Conservation (phyloP, 2,329 filamentous ascomycete genomes). For the Pyrenochaeta sp. region DNA sequence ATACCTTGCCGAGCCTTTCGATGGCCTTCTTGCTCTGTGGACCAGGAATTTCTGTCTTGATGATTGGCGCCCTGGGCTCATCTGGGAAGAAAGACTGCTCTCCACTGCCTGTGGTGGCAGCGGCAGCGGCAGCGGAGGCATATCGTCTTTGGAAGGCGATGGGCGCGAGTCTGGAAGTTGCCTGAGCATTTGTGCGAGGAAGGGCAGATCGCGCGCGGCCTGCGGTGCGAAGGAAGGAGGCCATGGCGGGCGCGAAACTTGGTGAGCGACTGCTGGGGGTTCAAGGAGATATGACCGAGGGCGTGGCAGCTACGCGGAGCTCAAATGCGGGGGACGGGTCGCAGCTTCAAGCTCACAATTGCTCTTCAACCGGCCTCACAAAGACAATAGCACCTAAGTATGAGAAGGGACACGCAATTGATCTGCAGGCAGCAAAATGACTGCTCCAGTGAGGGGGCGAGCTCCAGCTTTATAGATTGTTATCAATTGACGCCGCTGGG, state of each 20-base stretch:
- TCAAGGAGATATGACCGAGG: neutral
- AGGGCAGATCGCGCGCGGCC: slow-evolving; percentile 29
- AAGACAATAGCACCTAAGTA: neutral
- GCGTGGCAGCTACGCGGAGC: neutral
- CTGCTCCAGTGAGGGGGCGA: neutral
- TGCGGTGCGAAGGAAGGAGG: slow-evolving; percentile 41
- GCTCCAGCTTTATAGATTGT: slow-evolving; percentile 18
- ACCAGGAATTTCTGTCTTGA: slow-evolving; percentile 73
- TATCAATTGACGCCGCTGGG: slow-evolving; percentile 15
- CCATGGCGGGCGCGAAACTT: slow-evolving; percentile 31
- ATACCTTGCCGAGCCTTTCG: slow-evolving; percentile 77
- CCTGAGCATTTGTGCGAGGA: slow-evolving; percentile 24
- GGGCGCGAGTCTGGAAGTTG: slow-evolving; percentile 24
- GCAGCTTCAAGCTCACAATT: neutral
- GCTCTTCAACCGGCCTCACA: neutral
- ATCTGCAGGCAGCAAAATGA: neutral
- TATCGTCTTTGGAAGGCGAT: slow-evolving; percentile 36
- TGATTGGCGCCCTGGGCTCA: slow-evolving; percentile 64
- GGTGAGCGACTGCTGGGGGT: neutral
- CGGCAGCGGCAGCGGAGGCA: slow-evolving; percentile 40
- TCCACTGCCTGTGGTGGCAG: slow-evolving; percentile 41
- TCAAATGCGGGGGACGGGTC: neutral
- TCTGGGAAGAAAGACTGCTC: slow-evolving; percentile 65
- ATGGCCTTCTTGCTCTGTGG: slow-evolving; percentile 75
- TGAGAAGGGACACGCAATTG: neutral